Evolutionary conservation across 345 rosid species (phyloP).

Genomic region (Eucalyptus tenuipes): DNA sequence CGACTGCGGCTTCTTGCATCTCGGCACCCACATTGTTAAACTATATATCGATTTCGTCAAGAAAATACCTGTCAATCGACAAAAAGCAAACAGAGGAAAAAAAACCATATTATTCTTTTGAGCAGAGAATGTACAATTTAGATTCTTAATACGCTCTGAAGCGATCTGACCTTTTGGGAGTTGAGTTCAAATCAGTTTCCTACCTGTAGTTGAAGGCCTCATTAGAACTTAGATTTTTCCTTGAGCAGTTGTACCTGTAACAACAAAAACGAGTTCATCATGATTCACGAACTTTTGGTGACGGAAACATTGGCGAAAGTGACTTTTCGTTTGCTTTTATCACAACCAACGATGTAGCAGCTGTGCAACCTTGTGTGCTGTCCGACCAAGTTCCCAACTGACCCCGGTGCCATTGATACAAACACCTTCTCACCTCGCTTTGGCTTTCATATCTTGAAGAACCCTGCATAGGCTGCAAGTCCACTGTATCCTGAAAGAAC

Average conservation of each 20-base stretch:
- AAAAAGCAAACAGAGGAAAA: neutral
- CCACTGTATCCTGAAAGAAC: too few relatives aligned
- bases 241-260: constrained; percentile 30
- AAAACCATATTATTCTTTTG: neutral
- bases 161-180: constrained; percentile 14
- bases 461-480: constrained; percentile 24
- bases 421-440: constrained; percentile 35
- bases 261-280: neutral
- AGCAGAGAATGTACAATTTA: neutral
- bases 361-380: constrained; percentile 33
- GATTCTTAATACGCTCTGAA: neutral
- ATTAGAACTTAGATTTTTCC: constrained; percentile 41
- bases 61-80: constrained; percentile 27
- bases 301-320: neutral
- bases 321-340: constrained; percentile 31
- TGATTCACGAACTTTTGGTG: neutral
- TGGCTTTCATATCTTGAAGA: constrained; percentile 32
- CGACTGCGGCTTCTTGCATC: constrained; percentile 39
- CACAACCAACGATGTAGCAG: constrained; percentile 44
- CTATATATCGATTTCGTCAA: constrained; percentile 43
- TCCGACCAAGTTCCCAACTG: constrained; percentile 42
- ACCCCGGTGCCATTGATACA: constrained; percentile 39
- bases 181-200: constrained; percentile 20
- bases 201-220: constrained; percentile 47
- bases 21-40: constrained; percentile 53